Conservation (phyloP, 1,284 basidiomycete genomes). For the Peniophora sp. region DNA sequence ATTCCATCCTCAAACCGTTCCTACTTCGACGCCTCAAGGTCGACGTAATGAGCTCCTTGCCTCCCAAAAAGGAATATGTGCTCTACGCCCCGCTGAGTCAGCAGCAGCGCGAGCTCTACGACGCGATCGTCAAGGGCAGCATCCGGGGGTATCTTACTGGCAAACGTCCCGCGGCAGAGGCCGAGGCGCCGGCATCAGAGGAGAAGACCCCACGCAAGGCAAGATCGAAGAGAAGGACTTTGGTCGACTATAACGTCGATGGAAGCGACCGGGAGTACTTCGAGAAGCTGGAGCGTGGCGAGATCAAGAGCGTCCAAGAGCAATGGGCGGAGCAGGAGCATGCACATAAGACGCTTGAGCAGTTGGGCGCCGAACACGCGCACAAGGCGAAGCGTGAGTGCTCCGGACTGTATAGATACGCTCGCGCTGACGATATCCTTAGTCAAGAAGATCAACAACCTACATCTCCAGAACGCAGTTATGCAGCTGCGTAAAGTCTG, state of each 20-base stretch:
- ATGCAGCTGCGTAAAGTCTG: constrained; percentile 96
- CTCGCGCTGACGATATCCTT: neutral
- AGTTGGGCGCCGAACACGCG: constrained; percentile 46
- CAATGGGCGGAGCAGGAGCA: constrained; percentile 19
- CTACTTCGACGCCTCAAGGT: constrained; percentile 87
- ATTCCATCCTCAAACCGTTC: constrained; percentile 92
- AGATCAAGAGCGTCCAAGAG: constrained; percentile 13
- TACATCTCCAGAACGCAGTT: constrained; percentile 87
- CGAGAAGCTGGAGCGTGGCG: constrained; percentile 46
- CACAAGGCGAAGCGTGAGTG: constrained; percentile 53
- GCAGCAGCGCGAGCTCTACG: constrained; percentile 79
- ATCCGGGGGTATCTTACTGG: constrained; percentile 51
- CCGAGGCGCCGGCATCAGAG: constrained; percentile 16
- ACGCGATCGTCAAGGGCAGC: constrained; percentile 64
- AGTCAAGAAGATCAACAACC: constrained; percentile 84
- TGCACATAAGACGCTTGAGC: constrained; percentile 29
- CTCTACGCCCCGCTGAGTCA: constrained; percentile 85
- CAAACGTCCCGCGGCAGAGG: constrained; percentile 10
- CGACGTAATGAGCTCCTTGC: constrained; percentile 82
- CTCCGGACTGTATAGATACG: neutral
- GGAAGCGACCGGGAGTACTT: constrained; percentile 68
- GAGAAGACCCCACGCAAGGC: constrained; percentile 9
- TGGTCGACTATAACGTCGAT: constrained; percentile 26
- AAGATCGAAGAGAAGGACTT: constrained; percentile 14
- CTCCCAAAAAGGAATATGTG: constrained; percentile 93